Base-by-base conservation (phyloP, 352 stramenopile genomes). In the Pythium biforme region DNA sequence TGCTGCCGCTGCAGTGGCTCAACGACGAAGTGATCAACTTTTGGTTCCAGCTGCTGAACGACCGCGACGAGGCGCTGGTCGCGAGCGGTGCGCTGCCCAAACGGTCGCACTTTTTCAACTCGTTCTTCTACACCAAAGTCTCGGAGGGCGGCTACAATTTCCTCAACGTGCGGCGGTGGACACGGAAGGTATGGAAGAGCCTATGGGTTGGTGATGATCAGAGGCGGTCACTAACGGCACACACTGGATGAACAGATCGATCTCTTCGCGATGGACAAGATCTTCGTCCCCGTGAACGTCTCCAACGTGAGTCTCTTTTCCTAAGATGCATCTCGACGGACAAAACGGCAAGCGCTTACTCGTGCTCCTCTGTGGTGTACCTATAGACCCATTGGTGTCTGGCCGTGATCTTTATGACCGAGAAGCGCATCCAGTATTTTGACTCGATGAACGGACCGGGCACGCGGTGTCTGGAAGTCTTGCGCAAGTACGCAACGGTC, bases 381-480 rank as follows among this genome's bases (percentile, higher is more conserved):
- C 4, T 50, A 12, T 48, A 95, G 86, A 90, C 86, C 22, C 86
- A 95, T 53, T 95, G 86, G 86, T 94, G 84, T 52, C 75, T 95
- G 52, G 86, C 86, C 23, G 84, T 92, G 50, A 92, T 95, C 59
- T 90, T 86, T 65, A 88, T 95, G 83, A 77, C 77, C 1, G 86
- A 94, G 55, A 95, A 94, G 64, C 79, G 81, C n/a, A 95, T 95
- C 55, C 86, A 95, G 59, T 95, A 95, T 71, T 95, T 76, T 48
- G 86, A 95, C 63, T 94, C 84, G 20, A 95, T 95, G 86, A 75
- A 74, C 20, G 86, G 86, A 25, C 77, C 72, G 10, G 86, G 86
- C n/a, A 56, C 72, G 15, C 63, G 69, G n/a, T 94, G 84, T 55
- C 72, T 95, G 14, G 77, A 93, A 45, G 72, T 91, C 9, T 59